Conservation (phyloP, 331 rosid species). For the Acacia concinna region DNA sequence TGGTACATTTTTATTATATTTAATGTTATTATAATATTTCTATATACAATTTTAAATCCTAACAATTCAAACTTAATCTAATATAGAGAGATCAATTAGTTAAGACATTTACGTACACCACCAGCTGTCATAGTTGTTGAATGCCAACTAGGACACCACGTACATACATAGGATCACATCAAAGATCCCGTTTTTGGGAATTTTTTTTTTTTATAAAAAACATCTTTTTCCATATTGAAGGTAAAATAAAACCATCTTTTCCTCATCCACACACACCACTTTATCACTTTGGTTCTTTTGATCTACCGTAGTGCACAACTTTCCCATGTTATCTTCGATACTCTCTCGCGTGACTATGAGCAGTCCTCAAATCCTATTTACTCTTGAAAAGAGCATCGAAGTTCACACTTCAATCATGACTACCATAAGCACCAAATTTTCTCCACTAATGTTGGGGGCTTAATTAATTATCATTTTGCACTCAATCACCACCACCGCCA, state of each 20-base stretch:
- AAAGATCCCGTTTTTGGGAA: neutral
- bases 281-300: conserved; percentile 2
- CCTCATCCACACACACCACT: conserved; percentile 8
- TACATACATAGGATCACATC: no score
- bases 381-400: conserved; percentile 51
- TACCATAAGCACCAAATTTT: conserved; percentile 45
- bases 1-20: no score
- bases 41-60: no score
- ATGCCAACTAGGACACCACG: no score
- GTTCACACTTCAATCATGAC: conserved; percentile 78
- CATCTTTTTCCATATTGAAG: conserved; percentile 21
- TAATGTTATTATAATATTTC: no score
- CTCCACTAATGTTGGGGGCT: conserved; percentile 32
- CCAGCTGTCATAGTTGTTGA: no score
- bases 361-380: conserved; percentile 37
- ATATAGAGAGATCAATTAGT: no score
- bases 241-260: conserved; percentile 15
- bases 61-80: no score
- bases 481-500: conserved; percentile 33
- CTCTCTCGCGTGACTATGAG: conserved; percentile 54
- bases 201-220: neutral
- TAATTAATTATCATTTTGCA: conserved; percentile 37
- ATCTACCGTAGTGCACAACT: conserved; percentile 3
- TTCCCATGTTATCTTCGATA: conserved; percentile 31
- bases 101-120: no score